These are phyloP conservation scores for Moringa oleifera DNA, from an alignment of 345 rosid species.

Conservation along the genomic window DNA sequence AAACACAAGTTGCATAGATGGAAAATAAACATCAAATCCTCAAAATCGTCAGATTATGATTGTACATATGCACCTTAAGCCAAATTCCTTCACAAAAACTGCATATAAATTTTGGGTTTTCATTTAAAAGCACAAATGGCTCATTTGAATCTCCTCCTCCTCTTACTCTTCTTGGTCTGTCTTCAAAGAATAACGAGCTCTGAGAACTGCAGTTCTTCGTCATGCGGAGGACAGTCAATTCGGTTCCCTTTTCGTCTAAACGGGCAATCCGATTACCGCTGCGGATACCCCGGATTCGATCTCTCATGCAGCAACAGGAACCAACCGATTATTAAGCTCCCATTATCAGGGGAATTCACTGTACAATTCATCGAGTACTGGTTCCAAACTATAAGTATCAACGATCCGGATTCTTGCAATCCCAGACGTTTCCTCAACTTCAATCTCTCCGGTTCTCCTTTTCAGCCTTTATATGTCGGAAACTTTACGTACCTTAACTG, in stretches of 20 bases:
- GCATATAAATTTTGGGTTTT: too few species aligned
- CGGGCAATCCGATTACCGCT: neutral
- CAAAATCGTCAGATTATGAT: neutral
- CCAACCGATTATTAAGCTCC: slow-evolving; percentile 6
- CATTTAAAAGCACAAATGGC: slow-evolving; percentile 11
- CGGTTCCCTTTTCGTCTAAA: slow-evolving; percentile 38
- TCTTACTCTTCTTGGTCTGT: neutral
- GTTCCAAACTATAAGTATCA: slow-evolving; percentile 3
- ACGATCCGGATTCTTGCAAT: slow-evolving; percentile 16
- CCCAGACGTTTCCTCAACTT: slow-evolving; percentile 21
- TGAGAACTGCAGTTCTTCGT: neutral
- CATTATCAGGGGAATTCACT: slow-evolving; percentile 10
- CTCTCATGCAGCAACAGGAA: slow-evolving; percentile 38
- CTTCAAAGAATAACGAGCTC: slow-evolving; percentile 3
- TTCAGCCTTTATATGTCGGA: neutral
- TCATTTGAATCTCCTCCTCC: neutral
- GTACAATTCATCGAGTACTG: slow-evolving; percentile 11
- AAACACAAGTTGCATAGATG: too few species aligned
- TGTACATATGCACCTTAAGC: neutral
- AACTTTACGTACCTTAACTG: slow-evolving; percentile 31
- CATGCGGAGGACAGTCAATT: slow-evolving; percentile 9
- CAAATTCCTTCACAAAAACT: too few species aligned
- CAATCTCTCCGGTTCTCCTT: slow-evolving; percentile 10
- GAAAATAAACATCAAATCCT: neutral
- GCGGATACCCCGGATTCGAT: slow-evolving; percentile 35